These are phyloP conservation scores for Aegle marmelos DNA, from an alignment of 345 rosid genomes.

Conservation along the genomic window DNA sequence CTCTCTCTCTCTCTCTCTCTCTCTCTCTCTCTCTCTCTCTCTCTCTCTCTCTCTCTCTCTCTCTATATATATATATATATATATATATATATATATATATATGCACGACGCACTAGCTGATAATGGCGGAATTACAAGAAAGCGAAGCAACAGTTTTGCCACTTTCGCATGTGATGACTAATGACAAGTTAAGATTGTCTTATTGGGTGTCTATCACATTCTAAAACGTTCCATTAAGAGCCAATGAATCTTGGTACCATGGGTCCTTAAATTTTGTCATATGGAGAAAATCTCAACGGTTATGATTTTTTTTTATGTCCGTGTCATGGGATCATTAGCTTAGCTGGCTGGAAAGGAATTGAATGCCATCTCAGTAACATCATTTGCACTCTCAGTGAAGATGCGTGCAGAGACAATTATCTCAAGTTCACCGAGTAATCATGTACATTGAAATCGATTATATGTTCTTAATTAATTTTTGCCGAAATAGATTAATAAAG, in stretches of 20 bases:
- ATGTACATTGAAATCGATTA: background rate
- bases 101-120: background rate
- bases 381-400: background rate
- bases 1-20: too few species aligned
- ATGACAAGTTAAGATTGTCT: slow-evolving; percentile 8
- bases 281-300: slow-evolving; percentile 3
- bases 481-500: too few species aligned
- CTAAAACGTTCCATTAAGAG: background rate
- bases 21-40: too few species aligned
- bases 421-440: background rate
- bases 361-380: background rate
- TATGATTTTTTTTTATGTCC: slow-evolving; percentile 8
- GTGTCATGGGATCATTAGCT: background rate
- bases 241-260: background rate
- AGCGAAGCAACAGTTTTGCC: background rate
- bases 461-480: background rate
- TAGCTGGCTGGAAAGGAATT: background rate
- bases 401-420: background rate
- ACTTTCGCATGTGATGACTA: background rate
- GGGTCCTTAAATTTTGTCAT: background rate
- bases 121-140: background rate
- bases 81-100: too few species aligned
- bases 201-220: slow-evolving; percentile 2
- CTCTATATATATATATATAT: too few species aligned
- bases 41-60: too few species aligned